Evolutionary conservation across 345 rosid species (phyloP).

Genomic region (Eucalyptus shirleyi): DNA sequence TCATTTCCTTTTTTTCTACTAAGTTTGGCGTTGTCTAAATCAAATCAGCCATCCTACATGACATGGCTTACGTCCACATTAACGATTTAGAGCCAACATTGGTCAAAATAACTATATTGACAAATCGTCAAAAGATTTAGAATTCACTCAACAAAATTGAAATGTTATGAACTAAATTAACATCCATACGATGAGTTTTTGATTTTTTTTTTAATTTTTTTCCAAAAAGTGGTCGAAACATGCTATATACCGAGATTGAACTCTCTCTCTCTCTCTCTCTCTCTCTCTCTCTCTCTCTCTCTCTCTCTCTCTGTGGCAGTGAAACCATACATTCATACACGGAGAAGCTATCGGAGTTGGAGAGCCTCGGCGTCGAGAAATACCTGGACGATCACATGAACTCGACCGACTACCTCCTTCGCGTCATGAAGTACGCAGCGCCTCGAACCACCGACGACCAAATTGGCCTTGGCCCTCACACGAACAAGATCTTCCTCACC

Average conservation of each 20-base stretch:
- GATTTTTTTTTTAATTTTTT: too few species aligned
- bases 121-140: too few species aligned
- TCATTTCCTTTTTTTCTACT: too few species aligned
- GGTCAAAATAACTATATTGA: too few species aligned
- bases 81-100: too few species aligned
- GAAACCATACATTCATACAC: conserved; percentile 8
- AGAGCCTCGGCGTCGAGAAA: conserved; percentile 29
- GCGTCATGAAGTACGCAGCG: conserved; percentile 48
- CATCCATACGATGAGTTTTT: accelerated
- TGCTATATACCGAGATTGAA: neutral
- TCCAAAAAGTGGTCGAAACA: neutral
- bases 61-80: accelerated
- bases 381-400: conserved; percentile 30
- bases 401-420: conserved; percentile 36
- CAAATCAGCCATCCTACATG: accelerated
- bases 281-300: neutral
- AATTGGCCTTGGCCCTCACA: conserved; percentile 32
- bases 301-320: conserved; percentile 1
- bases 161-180: too few species aligned
- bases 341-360: conserved; percentile 21
- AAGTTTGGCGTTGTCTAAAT: accelerated
- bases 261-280: neutral
- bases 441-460: conserved; percentile 28
- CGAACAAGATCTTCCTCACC: conserved; percentile 47
- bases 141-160: too few species aligned